A percentile compares a stretch with the other conserved stretches of the same genome.
Evolutionary conservation across 2,329 filamentous ascomycete species (phyloP).

Genomic region (Reticulascus tulasneorum): DNA sequence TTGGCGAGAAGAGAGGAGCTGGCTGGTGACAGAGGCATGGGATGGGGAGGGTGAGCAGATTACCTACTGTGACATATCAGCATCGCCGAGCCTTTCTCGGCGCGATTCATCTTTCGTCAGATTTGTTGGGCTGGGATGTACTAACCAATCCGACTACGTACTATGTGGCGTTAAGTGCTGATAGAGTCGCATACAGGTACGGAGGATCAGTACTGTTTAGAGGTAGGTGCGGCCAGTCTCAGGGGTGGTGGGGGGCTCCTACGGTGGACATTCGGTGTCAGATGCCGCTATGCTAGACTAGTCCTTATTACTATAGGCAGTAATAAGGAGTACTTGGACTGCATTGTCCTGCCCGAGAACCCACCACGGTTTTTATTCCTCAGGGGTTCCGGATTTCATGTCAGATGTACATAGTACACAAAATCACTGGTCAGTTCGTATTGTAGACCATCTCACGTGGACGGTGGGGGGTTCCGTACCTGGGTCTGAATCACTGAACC

Average conservation of each 20-base stretch:
- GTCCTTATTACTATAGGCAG: no score
- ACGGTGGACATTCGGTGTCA: no score
- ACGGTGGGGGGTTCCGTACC: background rate
- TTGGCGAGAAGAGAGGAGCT: constrained; percentile 27
- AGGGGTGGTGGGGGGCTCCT: no score
- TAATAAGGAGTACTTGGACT: no score
- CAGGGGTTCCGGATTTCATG: constrained; percentile 2
- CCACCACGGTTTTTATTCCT: constrained; percentile 1
- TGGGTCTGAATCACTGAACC: constrained; percentile 3
- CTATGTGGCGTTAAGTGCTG: background rate
- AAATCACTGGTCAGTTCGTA: no score
- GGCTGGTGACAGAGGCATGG: constrained; percentile 3
- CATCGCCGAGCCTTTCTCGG: no score
- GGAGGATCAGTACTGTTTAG: background rate
- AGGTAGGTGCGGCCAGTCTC: background rate
- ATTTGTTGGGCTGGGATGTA: background rate
- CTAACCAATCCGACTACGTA: background rate
- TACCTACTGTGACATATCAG: background rate
- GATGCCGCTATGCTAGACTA: no score
- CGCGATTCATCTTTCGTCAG: background rate
- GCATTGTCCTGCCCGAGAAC: no score
- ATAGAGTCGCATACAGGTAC: background rate
- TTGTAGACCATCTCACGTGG: background rate
- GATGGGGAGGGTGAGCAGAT: background rate
- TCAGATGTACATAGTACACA: no score